These are phyloP conservation scores for Zancudomyces culisetae DNA, from an alignment of 371 early-diverging fungal species.

Conservation along the genomic window DNA sequence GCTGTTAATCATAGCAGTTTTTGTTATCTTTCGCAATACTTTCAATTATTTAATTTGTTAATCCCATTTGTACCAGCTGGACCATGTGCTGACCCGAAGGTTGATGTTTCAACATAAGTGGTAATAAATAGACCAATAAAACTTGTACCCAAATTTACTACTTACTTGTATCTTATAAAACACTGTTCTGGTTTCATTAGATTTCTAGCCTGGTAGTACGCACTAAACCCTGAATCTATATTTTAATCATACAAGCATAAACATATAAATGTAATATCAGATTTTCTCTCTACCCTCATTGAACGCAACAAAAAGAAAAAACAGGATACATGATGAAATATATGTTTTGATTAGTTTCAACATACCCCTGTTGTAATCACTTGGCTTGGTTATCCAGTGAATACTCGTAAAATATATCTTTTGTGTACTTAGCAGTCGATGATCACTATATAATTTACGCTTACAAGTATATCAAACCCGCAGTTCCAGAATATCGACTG, in stretches of 20 bases:
- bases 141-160: background rate
- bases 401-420: conserved; percentile 18
- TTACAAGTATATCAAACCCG: background rate
- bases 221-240: background rate
- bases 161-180: background rate
- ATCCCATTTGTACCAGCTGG: background rate
- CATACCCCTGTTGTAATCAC: background rate
- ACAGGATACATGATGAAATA: background rate
- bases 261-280: background rate
- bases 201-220: background rate
- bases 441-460: conserved; percentile 10
- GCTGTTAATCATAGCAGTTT: too few species aligned
- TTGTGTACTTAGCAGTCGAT: conserved; percentile 23
- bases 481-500: background rate
- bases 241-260: background rate
- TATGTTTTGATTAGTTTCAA: background rate
- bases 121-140: background rate
- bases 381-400: background rate
- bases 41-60: background rate
- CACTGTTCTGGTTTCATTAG: background rate
- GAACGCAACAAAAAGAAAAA: background rate
- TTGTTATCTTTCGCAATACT: too few species aligned
- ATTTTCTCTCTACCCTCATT: background rate
- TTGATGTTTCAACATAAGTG: background rate
- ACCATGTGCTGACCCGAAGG: background rate